A percentile compares a stretch with the other conserved stretches of the same genome.
phyloP scores from a whole-genome alignment of 1,284 basidiomycete species.

The Ustanciosporium gigantosporum region DNA sequence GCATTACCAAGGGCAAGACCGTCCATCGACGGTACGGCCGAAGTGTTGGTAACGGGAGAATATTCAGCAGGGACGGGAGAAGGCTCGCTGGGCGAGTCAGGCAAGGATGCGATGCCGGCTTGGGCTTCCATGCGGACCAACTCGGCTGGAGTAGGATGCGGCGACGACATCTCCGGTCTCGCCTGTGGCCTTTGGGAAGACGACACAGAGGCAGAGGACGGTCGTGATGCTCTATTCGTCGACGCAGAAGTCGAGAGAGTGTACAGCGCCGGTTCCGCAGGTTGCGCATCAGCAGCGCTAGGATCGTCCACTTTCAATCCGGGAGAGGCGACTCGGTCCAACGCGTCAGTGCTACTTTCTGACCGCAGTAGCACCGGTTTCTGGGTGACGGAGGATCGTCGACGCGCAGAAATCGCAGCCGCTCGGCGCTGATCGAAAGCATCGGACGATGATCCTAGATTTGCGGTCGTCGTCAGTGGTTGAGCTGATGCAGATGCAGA shows the following conservation, averaged over 20 bases:
- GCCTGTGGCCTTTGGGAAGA: neutral
- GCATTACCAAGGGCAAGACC: neutral
- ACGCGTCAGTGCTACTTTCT: slow-evolving; percentile 27
- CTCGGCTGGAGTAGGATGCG: slow-evolving; percentile 44
- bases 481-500: neutral
- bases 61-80: slow-evolving; percentile 25
- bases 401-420: slow-evolving; percentile 3
- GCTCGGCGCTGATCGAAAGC: neutral
- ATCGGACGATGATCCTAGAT: slow-evolving; percentile 3
- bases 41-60: slow-evolving; percentile 5
- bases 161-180: too few species aligned
- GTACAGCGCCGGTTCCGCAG: slow-evolving; percentile 17
- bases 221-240: neutral
- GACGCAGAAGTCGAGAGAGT: slow-evolving; percentile 8
- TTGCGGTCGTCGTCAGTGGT: neutral
- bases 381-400: slow-evolving; percentile 20
- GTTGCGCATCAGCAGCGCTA: slow-evolving; percentile 15
- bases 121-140: slow-evolving; percentile 47
- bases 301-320: slow-evolving; percentile 21
- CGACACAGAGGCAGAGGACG: neutral
- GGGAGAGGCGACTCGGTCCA: slow-evolving; percentile 27
- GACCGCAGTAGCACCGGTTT: slow-evolving; percentile 10
- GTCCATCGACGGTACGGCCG: too few species aligned
- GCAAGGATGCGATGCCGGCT: slow-evolving; percentile 48
- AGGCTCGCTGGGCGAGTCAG: slow-evolving; percentile 40